A percentile compares a stretch with the other conserved stretches of the same genome.
phyloP scores from a whole-genome alignment of 2,329 filamentous ascomycete genomes.

The Pyricularia sp. region DNA sequence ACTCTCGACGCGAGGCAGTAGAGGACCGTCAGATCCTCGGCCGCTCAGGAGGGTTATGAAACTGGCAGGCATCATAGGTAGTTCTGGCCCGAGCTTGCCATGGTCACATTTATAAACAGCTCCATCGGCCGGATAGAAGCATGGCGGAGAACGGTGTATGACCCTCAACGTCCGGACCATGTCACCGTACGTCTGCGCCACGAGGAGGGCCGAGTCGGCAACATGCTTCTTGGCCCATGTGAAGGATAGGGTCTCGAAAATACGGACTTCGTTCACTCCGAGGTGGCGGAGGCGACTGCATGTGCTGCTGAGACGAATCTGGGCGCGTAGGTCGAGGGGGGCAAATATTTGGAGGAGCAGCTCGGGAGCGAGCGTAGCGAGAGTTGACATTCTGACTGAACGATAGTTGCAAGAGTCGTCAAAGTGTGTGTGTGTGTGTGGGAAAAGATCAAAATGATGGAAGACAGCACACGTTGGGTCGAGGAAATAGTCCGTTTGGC shows the following conservation, averaged over 20 bases:
- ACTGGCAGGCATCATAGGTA: background rate
- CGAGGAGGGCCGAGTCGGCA: background rate
- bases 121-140: background rate
- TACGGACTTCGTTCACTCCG: background rate
- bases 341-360: background rate
- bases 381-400: no score
- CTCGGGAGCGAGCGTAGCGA: background rate
- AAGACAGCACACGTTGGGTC: no score
- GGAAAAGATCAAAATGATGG: no score
- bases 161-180: background rate
- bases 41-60: background rate
- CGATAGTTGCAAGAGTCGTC: no score
- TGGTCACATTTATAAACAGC: background rate
- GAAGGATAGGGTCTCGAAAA: background rate
- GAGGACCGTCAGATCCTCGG: background rate
- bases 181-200: background rate
- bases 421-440: no score
- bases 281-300: background rate
- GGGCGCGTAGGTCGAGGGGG: background rate
- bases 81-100: background rate
- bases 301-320: background rate
- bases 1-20: background rate
- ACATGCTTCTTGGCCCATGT: background rate
- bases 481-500: no score
- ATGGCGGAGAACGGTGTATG: background rate